Conservation (phyloP, 1,284 basidiomycete genomes). For the Fomitopsis schrenkii region DNA sequence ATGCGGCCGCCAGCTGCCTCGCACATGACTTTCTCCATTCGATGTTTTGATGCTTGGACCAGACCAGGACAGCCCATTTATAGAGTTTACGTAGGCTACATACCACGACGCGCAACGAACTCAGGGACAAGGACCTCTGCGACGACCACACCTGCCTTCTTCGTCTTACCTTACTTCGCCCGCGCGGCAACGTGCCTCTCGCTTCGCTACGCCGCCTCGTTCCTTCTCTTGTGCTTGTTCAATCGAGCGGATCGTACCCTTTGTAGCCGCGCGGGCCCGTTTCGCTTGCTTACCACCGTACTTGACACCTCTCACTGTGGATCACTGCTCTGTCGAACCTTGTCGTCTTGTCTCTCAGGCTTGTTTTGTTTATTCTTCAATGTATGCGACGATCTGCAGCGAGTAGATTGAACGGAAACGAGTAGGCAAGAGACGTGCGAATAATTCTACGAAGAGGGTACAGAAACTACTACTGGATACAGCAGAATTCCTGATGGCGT, state of each 20-base stretch:
- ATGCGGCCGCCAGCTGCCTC: background rate
- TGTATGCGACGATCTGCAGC: background rate
- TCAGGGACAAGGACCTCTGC: background rate
- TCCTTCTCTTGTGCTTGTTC: slow-evolving; percentile 4
- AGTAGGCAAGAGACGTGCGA: background rate
- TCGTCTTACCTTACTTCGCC: background rate
- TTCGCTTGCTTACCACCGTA: slow-evolving; percentile 3
- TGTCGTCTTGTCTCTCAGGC: background rate
- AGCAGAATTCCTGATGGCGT: background rate
- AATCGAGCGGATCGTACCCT: slow-evolving; percentile 6
- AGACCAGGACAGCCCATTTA: background rate
- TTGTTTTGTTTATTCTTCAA: background rate
- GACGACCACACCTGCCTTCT: background rate
- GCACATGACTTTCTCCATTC: background rate
- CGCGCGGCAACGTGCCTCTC: background rate
- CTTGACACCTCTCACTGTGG: background rate
- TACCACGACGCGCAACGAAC: background rate
- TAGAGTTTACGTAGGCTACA: background rate
- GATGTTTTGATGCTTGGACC: background rate
- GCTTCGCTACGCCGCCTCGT: background rate
- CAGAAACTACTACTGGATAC: slow-evolving; percentile 1
- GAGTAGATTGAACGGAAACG: background rate
- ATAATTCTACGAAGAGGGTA: background rate
- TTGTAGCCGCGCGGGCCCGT: background rate
- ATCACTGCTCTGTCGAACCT: background rate